Evolutionary conservation across 2,329 filamentous ascomycete species (phyloP), one percentile per base, ranked within the genome.

Genomic region (Fusarium lateritium): DNA sequence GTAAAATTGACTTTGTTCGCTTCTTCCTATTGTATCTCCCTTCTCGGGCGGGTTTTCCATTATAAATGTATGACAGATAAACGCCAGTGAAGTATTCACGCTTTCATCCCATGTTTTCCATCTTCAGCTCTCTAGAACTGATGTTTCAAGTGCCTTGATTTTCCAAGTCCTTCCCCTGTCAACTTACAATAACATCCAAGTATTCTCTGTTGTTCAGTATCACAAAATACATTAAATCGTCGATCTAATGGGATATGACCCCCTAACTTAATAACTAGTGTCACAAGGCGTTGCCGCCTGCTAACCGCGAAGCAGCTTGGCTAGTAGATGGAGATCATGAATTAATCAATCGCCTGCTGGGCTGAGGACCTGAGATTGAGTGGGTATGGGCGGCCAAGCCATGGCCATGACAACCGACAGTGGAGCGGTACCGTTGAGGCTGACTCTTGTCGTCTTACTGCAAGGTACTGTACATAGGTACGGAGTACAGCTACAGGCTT

Each of bases 251-350:
- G 53, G 61, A 60, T 71, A 57, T 57, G 50, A 43, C 56, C 65
- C 62, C 65, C 61, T 62, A 40, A 45, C 65, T 58, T 62, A 40
- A 45, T 50, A 54, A 42, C 43, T 72, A 69, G 61, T 60, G 54
- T 56, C 54, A 33, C 21, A 39, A 69, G 56, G 56, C 55, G 60
- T 46, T 62, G 31, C 47, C 61, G 65, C 62, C 69, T 71, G 62
- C 57, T 69, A 64, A 64, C 24, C 65, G 36, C 47, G 47, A 63
- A 66, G 56, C 51, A 66, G 53, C 53, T 56, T 49, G 55, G 67
- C 39, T 34, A 42, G 57, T 34, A 42, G 57, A 71, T 68, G 62
- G 68, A 64, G 64, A 68, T 64, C 54, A 71, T 58, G 57, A 60
- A 63, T 64, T 56, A 52, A 57, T 44, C 43, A 36, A 56, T 60